Conservation (phyloP, 352 stramenopile genomes). For the Paralagenidium karlingii region DNA sequence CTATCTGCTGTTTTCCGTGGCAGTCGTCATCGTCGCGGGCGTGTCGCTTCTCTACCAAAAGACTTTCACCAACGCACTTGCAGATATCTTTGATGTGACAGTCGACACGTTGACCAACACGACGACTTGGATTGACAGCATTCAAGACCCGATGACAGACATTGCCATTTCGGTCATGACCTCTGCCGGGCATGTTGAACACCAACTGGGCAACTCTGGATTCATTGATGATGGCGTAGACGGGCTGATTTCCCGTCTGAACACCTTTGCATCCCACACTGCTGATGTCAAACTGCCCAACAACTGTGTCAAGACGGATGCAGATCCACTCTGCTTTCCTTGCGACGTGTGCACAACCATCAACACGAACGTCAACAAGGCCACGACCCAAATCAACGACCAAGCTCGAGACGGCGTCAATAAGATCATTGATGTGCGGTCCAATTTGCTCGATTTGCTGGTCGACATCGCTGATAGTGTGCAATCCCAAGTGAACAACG, state of each 20-base stretch:
- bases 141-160: slow-evolving; percentile 22
- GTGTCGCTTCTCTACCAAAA: slow-evolving; percentile 42
- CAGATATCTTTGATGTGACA: slow-evolving; percentile 25
- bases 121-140: slow-evolving; percentile 21
- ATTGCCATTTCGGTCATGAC: slow-evolving; percentile 25
- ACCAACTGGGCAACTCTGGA: slow-evolving; percentile 15
- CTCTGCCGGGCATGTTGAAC: slow-evolving; percentile 15
- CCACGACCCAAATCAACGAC: slow-evolving; percentile 16
- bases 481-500: slow-evolving; percentile 17
- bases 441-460: slow-evolving; percentile 20
- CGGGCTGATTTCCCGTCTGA: slow-evolving; percentile 15
- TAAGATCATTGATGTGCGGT: slow-evolving; percentile 16
- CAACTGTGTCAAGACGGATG: slow-evolving; percentile 8
- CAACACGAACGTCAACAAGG: slow-evolving; percentile 11
- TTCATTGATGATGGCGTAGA: slow-evolving; percentile 30
- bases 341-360: slow-evolving; percentile 26
- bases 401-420: slow-evolving; percentile 21
- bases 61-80: slow-evolving; percentile 24
- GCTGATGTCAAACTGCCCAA: slow-evolving; percentile 14
- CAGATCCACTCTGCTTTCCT: slow-evolving; percentile 16
- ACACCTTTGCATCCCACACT: slow-evolving; percentile 13
- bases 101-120: slow-evolving; percentile 21
- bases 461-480: slow-evolving; percentile 21
- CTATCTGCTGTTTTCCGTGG: slow-evolving; percentile 43
- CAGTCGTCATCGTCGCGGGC: slow-evolving; percentile 26